These are phyloP conservation scores for Cladosporium sphaerospermum DNA, from an alignment of 2,329 filamentous ascomycete genomes.

Conservation along the genomic window DNA sequence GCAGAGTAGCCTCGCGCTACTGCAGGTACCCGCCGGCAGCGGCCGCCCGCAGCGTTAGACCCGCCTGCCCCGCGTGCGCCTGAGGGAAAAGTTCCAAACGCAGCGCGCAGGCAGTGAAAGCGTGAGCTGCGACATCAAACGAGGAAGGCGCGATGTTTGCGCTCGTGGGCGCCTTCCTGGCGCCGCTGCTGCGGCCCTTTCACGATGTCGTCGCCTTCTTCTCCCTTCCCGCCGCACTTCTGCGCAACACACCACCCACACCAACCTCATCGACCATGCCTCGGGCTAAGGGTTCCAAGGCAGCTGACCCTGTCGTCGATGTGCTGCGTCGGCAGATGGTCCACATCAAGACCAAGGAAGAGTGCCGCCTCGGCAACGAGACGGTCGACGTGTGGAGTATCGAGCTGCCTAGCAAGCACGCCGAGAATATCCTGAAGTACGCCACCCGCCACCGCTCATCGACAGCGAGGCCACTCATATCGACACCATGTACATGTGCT, in stretches of 20 bases:
- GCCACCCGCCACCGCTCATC: slow-evolving; percentile 25
- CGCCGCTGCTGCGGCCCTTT: not conserved
- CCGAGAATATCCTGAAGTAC: slow-evolving; percentile 67
- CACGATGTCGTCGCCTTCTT: slow-evolving; percentile 13
- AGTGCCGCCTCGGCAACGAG: slow-evolving; percentile 43
- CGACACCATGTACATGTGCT: not conserved
- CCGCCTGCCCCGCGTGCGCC: not conserved
- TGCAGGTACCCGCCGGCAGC: not conserved
- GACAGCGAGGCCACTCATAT: not conserved
- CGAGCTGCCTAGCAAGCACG: slow-evolving; percentile 63
- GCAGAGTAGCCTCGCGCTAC: not conserved
- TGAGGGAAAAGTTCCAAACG: not conserved
- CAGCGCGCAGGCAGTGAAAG: slow-evolving; percentile 2
- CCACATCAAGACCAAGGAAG: slow-evolving; percentile 44
- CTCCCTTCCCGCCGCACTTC: slow-evolving; percentile 10
- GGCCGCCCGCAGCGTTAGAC: too few species aligned
- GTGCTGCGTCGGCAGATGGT: slow-evolving; percentile 26
- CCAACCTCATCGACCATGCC: slow-evolving; percentile 16
- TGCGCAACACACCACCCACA: slow-evolving; percentile 16
- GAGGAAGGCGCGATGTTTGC: slow-evolving; percentile 17
- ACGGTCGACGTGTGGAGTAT: slow-evolving; percentile 62
- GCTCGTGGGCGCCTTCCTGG: slow-evolving; percentile 15
- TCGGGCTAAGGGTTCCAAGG: slow-evolving; percentile 10
- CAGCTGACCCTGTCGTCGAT: slow-evolving; percentile 4
- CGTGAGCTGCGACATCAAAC: not conserved